Evolutionary conservation across 2,329 filamentous ascomycete species (phyloP), one percentile per base, ranked within the genome.

Genomic region (Aureobasidium sp.): DNA sequence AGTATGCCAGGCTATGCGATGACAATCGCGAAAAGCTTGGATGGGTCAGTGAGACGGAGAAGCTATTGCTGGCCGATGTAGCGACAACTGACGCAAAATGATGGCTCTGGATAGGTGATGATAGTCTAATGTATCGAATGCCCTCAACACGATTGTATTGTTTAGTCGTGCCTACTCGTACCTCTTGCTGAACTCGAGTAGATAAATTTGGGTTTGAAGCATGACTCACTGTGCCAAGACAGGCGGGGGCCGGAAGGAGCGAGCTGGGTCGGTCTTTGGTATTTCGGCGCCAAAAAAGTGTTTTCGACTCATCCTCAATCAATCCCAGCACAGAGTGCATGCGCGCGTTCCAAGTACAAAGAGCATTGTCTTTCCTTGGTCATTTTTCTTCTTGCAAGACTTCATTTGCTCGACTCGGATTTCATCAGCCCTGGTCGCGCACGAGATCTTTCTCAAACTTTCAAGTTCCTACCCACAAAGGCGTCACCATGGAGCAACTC

Each of bases 1-100:
- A 79, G 67, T 78, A 74, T 68, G 77, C 74, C 11, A 67, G 77
- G 55, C 52, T 79, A 6, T 76, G 74, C 58, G 74, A 77, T 65
- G 77, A 78, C 62, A 67, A 74, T 39, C 68, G 77, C 63, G 74
- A 76, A 29, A 65, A 58, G 42, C 64, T 78, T 67, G 75, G 76
- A 0, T 79, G 73, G 70, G 70, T 73, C 7, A 73, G 61, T 1
- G 69, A 73, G 39, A 59, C 37, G 66, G 53, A 29, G 49, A 36
- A 44, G 6, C 7, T 61, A 9, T 44, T 57, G 60, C 14, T 55
- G 22, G 15, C 37, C 5, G 37, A 47, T 36, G 11, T 25, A 14
- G 29, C 41, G 11, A 29, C 36, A n/a, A 31, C 22, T 31, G 39
- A 41, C 41, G 49, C 41, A 29, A 39, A 48, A 29, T 60, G 36